These are phyloP conservation scores for Colletotrichum sp. DNA, from an alignment of 2,329 filamentous ascomycete genomes.

Conservation along the genomic window DNA sequence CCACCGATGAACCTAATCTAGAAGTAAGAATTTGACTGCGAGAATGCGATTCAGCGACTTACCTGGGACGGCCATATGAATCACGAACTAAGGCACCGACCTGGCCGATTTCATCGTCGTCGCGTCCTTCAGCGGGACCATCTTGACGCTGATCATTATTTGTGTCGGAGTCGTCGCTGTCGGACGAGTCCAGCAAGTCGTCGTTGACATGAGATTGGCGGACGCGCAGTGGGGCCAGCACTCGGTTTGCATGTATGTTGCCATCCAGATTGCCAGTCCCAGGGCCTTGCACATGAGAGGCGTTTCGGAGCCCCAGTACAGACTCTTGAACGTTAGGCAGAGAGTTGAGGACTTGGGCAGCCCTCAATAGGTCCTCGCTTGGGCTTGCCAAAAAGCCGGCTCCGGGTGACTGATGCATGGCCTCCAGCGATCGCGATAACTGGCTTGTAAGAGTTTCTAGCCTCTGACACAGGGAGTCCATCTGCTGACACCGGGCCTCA, in stretches of 20 bases:
- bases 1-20: constrained; percentile 26
- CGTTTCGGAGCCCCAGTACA: rapidly evolving
- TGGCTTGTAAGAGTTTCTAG: constrained; percentile 24
- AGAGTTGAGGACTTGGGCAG: constrained; percentile 19
- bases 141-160: background rate
- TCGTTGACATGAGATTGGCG: background rate
- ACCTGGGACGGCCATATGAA: constrained; percentile 30
- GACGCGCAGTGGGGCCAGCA: background rate
- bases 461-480: constrained; percentile 26
- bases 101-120: background rate
- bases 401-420: background rate
- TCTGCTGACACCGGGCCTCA: constrained; percentile 28
- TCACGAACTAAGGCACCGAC: constrained; percentile 27
- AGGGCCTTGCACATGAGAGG: background rate
- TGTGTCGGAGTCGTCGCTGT: background rate
- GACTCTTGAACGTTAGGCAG: background rate
- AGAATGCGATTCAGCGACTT: background rate
- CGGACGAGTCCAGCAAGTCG: background rate
- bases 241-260: background rate
- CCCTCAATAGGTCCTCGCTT: constrained; percentile 15
- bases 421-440: constrained; percentile 15
- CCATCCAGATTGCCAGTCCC: background rate
- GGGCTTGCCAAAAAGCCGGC: background rate
- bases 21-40: background rate
- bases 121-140: background rate